Conservation (phyloP, 2,329 filamentous ascomycete species). For the Trichoderma lentiforme region DNA sequence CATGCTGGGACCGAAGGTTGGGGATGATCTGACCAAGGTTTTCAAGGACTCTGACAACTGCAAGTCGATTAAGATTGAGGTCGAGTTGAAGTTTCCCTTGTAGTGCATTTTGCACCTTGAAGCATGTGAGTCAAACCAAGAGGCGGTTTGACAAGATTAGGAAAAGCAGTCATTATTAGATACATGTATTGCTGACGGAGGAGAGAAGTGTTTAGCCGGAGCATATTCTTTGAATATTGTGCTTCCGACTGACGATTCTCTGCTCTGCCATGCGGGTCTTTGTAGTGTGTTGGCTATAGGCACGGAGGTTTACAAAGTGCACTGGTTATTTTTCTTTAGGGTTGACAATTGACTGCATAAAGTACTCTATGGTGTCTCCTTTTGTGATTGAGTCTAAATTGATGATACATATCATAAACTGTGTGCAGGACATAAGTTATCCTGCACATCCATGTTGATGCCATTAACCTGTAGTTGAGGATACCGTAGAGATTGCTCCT, state of each 20-base stretch:
- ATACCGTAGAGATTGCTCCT: neutral
- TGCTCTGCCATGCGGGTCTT: neutral
- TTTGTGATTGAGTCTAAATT: neutral
- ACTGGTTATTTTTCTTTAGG: neutral
- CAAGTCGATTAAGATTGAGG: neutral
- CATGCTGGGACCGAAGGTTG: conserved; percentile 25
- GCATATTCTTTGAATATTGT: neutral
- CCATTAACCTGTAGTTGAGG: neutral
- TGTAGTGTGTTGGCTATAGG: neutral
- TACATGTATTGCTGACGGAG: neutral
- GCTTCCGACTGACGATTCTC: neutral
- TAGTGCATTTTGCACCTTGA: neutral
- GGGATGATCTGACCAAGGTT: conserved; percentile 28
- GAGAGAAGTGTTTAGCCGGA: neutral
- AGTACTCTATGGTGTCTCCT: neutral
- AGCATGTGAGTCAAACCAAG: neutral
- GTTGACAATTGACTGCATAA: neutral
- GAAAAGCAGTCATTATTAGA: neutral
- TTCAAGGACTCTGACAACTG: conserved; percentile 20
- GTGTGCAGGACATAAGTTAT: neutral
- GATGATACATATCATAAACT: neutral
- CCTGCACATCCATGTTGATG: neutral
- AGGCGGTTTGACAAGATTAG: neutral
- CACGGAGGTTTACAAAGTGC: neutral
- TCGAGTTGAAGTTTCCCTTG: neutral